phyloP scores from a whole-genome alignment of 306 rosid genomes.

The Vicia faba region DNA sequence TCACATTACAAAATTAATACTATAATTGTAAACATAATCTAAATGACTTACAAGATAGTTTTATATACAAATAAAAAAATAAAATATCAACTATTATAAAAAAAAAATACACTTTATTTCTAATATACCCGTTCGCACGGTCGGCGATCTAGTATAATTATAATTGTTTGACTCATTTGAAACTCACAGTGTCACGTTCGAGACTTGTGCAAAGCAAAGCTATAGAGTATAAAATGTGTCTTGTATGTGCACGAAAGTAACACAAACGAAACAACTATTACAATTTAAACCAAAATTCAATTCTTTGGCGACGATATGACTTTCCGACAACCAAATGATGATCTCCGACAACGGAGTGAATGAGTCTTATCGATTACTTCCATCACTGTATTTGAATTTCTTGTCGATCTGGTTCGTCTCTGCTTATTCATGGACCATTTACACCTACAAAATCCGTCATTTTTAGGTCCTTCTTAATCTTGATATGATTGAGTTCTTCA shows the following conservation, averaged over 20 bases:
- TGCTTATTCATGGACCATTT: constrained; percentile 84
- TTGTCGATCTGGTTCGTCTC: constrained; percentile 78
- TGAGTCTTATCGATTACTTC: constrained; percentile 76
- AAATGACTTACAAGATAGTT: too few species aligned
- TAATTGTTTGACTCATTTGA: too few species aligned
- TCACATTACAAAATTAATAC: too few species aligned
- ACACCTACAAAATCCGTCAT: constrained; percentile 80
- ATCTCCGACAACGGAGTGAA: constrained; percentile 52
- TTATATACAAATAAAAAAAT: too few species aligned
- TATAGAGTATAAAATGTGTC: constrained; percentile 39
- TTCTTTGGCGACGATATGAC: constrained; percentile 13
- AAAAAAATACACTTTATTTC: too few species aligned
- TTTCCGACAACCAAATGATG: constrained; percentile 40
- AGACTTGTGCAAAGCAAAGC: constrained; percentile 36
- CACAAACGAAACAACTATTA: constrained; percentile 3
- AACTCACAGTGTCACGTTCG: constrained; percentile 45
- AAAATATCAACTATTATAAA: too few species aligned
- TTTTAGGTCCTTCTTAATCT: constrained; percentile 60
- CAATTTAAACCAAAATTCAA: constrained; percentile 3
- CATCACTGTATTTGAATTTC: constrained; percentile 74
- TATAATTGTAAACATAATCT: too few species aligned
- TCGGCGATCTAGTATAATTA: too few species aligned
- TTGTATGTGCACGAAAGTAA: not conserved
- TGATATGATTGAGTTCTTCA: not conserved
- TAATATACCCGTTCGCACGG: too few species aligned